Conservation (phyloP, 352 stramenopile genomes). For the Pythium apleroticum region DNA sequence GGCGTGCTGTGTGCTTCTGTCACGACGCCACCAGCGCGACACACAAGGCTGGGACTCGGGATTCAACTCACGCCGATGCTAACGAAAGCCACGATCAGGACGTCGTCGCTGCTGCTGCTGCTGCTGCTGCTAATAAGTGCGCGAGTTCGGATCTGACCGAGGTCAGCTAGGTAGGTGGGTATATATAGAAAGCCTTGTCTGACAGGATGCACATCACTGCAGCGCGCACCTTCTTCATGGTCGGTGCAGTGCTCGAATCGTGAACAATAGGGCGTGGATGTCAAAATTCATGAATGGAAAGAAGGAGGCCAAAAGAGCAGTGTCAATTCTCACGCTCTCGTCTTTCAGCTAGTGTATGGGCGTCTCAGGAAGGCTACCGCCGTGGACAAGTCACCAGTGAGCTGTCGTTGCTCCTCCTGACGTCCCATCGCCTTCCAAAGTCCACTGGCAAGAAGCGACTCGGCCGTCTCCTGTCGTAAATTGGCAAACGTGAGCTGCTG, state of each 20-base stretch:
- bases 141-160: background rate
- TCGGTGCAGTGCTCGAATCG: too few relatives aligned
- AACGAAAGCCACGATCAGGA: background rate
- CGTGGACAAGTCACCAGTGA: conserved; percentile 11
- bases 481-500: conserved; percentile 32
- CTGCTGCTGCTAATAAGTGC: background rate
- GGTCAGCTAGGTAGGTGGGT: background rate
- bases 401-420: background rate
- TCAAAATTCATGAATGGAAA: too few relatives aligned
- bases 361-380: conserved; percentile 15
- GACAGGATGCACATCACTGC: background rate
- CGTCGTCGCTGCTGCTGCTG: too few relatives aligned
- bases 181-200: background rate
- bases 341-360: background rate
- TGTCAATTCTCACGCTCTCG: background rate
- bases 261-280: too few relatives aligned
- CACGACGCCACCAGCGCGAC: background rate
- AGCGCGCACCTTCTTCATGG: background rate
- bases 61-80: too few relatives aligned
- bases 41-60: background rate
- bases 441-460: conserved; percentile 23
- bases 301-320: too few relatives aligned
- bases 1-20: background rate
- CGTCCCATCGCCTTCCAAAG: conserved; percentile 14
- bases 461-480: conserved; percentile 23